Conservation (phyloP, 2,329 filamentous ascomycete species). For the Mycocentrospora acerina region DNA sequence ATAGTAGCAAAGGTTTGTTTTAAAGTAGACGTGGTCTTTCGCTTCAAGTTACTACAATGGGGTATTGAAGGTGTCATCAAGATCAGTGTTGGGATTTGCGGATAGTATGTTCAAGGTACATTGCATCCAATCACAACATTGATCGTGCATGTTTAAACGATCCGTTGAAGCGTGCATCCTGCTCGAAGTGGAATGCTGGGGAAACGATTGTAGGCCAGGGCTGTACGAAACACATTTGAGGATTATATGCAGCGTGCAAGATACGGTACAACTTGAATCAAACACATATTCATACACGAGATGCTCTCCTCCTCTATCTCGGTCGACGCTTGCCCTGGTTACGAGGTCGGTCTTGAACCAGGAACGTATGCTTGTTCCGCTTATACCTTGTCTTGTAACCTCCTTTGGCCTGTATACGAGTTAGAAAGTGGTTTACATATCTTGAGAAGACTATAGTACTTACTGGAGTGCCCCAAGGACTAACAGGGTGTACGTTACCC, state of each 20-base stretch:
- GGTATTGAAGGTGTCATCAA: slow-evolving; percentile 3
- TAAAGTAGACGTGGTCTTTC: too few species aligned
- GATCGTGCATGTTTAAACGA: too few species aligned
- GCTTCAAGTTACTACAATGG: too few species aligned
- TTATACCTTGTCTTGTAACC: slow-evolving; percentile 90
- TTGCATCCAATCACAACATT: too few species aligned
- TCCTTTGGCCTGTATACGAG: slow-evolving; percentile 62
- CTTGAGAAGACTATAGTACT: slow-evolving; percentile 44
- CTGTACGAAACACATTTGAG: not conserved
- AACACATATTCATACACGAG: slow-evolving; percentile 19
- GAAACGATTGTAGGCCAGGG: too few species aligned
- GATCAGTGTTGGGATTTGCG: not conserved
- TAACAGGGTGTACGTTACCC: slow-evolving; percentile 93
- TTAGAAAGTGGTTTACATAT: not conserved
- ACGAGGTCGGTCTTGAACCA: slow-evolving; percentile 78
- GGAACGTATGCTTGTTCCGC: slow-evolving; percentile 87
- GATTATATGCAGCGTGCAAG: slow-evolving; percentile 3
- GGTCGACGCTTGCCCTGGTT: slow-evolving; percentile 83
- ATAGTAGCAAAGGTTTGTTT: too few species aligned
- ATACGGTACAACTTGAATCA: slow-evolving; percentile 21
- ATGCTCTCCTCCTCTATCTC: slow-evolving; percentile 21
- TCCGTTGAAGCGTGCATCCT: too few species aligned
- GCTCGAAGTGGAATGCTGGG: too few species aligned
- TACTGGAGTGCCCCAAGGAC: slow-evolving; percentile 95
- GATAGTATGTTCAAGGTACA: not conserved